These are phyloP conservation scores for Taphrina communis DNA, from an alignment of 1,139 yeast species.

Conservation along the genomic window DNA sequence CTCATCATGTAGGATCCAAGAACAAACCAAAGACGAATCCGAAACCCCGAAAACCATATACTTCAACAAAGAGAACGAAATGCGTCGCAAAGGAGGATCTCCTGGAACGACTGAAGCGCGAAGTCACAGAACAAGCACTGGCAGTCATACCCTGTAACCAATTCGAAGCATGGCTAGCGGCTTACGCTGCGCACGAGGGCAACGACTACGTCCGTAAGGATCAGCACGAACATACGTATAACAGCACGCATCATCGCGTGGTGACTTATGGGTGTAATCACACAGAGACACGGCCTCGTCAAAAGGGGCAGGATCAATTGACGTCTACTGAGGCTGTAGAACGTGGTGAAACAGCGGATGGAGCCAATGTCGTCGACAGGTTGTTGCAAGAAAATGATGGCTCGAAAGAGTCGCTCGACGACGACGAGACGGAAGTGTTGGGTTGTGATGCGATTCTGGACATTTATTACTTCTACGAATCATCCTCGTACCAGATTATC, in stretches of 20 bases:
- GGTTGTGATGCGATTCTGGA: constrained; percentile 38
- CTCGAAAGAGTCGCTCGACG: neutral
- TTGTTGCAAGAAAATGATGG: neutral
- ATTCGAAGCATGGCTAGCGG: constrained; percentile 33
- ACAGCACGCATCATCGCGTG: constrained; percentile 39
- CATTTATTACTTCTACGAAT: constrained; percentile 37
- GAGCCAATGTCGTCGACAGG: constrained; percentile 1
- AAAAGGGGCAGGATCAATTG: neutral
- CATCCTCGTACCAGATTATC: constrained; percentile 25
- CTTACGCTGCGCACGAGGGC: constrained; percentile 37
- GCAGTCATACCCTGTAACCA: constrained; percentile 29
- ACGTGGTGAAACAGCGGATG: neutral
- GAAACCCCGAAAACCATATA: constrained; percentile 37
- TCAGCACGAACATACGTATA: constrained; percentile 39
- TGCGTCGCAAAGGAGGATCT: constrained; percentile 29
- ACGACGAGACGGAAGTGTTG: constrained; percentile 4
- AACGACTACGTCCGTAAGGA: constrained; percentile 30
- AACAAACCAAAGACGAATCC: constrained; percentile 26
- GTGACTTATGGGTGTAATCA: constrained; percentile 38
- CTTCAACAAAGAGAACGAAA: constrained; percentile 26
- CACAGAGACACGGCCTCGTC: constrained; percentile 1
- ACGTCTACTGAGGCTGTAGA: neutral
- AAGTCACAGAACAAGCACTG: constrained; percentile 31
- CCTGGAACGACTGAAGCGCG: constrained; percentile 32
- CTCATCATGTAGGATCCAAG: constrained; percentile 10